phyloP scores from a whole-genome alignment of 164 flowering plant species.

The Houttuynia cordata region DNA sequence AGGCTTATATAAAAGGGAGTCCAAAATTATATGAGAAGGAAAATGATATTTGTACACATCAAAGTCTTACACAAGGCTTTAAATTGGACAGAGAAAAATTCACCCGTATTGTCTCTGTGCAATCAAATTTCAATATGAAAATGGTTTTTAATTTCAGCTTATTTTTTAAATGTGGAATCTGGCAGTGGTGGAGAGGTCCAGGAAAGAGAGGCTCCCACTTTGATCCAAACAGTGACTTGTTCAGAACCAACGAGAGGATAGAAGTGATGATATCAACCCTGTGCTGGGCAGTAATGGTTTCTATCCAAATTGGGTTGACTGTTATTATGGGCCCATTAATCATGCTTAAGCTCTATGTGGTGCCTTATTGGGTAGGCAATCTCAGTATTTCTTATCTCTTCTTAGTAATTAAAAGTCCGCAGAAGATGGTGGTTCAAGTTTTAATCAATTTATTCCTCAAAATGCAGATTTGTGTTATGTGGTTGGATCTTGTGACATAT shows the following conservation, averaged over 20 bases:
- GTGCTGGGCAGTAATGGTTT: slow-evolving; percentile 75
- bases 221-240: too few relatives aligned
- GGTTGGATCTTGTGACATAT: too few relatives aligned
- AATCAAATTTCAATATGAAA: slow-evolving; percentile 89
- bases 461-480: slow-evolving; percentile 35
- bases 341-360: slow-evolving; percentile 65
- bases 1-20: too few relatives aligned
- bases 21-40: too few relatives aligned
- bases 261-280: slow-evolving; percentile 65
- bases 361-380: slow-evolving; percentile 53
- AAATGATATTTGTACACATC: too few relatives aligned
- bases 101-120: too few relatives aligned
- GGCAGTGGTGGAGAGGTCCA: too few relatives aligned
- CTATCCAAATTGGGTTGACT: slow-evolving; percentile 41
- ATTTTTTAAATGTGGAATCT: slow-evolving; percentile 57
- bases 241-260: slow-evolving; percentile 55
- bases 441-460: not conserved
- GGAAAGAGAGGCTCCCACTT: too few relatives aligned
- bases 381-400: not conserved
- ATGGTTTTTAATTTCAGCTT: slow-evolving; percentile 80
- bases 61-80: too few relatives aligned
- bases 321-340: slow-evolving; percentile 59
- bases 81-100: too few relatives aligned
- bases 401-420: too few relatives aligned
- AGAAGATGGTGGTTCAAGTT: too few relatives aligned